These are phyloP conservation scores for Syzygium syzygioides DNA, from an alignment of 441 rosid genomes.

Conservation along the genomic window DNA sequence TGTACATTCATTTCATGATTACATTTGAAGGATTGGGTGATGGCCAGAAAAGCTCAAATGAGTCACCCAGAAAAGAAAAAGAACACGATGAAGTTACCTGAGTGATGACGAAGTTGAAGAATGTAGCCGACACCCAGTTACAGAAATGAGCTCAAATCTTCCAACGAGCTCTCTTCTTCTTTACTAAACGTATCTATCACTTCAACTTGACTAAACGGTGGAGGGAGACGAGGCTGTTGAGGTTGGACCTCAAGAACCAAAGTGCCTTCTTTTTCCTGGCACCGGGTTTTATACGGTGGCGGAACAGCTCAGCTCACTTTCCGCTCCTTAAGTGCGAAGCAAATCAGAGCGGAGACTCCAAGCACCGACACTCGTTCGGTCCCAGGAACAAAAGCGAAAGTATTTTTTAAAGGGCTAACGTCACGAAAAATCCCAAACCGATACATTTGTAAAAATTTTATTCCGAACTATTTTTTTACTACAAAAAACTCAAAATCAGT, in stretches of 20 bases:
- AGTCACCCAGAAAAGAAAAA: not conserved
- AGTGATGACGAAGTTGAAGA: not conserved
- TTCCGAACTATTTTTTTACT: accelerated
- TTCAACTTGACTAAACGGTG: not conserved
- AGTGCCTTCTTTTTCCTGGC: not conserved
- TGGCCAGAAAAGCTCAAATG: not conserved
- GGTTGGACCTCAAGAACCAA: not conserved
- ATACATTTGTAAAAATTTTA: no score
- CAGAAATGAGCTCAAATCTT: not conserved
- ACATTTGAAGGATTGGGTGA: not conserved
- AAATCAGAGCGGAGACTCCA: not conserved
- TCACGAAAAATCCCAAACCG: no score
- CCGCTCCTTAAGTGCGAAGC: no score
- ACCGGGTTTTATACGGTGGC: not conserved
- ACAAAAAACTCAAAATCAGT: no score
- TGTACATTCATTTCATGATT: not conserved
- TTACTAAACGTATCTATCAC: not conserved
- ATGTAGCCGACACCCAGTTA: not conserved
- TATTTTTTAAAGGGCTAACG: no score
- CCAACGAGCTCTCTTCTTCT: not conserved
- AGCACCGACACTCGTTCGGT: not conserved
- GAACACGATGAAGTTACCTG: not conserved
- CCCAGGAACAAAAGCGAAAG: no score
- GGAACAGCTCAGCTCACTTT: not conserved
- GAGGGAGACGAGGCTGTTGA: not conserved